Conservation (phyloP, 2,329 filamentous ascomycete species). For the Aspergillus caelatus region DNA sequence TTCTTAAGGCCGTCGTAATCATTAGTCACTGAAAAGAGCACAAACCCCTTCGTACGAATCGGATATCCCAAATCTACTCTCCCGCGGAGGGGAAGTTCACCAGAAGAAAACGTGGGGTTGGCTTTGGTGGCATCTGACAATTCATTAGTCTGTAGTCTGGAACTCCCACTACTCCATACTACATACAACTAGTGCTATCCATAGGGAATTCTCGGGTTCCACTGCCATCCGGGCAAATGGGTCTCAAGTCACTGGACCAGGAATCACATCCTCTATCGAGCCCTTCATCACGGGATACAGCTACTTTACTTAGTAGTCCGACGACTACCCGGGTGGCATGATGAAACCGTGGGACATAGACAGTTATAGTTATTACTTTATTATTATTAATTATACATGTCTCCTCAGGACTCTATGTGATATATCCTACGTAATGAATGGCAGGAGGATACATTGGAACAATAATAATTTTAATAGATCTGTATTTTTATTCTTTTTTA, state of each 20-base stretch:
- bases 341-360: neutral
- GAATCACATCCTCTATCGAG: neutral
- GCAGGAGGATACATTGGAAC: neutral
- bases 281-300: neutral
- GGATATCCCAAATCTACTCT: neutral
- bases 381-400: too few species aligned
- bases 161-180: too few species aligned
- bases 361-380: too few species aligned
- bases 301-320: too few species aligned
- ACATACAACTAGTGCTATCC: neutral
- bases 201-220: slow-evolving; percentile 9
- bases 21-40: neutral
- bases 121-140: neutral
- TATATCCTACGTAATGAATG: too few species aligned
- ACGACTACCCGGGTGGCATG: neutral
- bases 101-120: neutral
- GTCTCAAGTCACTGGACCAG: neutral
- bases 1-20: neutral
- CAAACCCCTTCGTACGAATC: neutral
- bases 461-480: neutral
- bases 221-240: slow-evolving; percentile 4
- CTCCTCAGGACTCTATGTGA: too few species aligned
- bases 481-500: neutral
- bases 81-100: neutral
- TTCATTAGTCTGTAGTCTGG: neutral